Base-by-base conservation (phyloP, 345 rosid species). In the Gossypium australe region DNA sequence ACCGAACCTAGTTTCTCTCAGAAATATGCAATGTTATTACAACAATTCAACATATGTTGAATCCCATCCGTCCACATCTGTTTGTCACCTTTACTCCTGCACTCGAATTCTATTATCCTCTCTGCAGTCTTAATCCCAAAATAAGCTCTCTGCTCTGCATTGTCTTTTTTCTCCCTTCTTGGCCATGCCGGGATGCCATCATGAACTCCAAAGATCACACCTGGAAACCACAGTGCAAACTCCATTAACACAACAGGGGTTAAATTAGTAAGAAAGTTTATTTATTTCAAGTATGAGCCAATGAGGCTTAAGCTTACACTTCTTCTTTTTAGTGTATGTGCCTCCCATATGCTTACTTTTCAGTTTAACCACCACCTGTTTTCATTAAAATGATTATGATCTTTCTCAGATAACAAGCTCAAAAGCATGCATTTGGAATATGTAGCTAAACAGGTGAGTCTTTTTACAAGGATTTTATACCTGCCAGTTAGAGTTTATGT, bases 291-390 rank as follows among this genome's bases (percentile, higher is more conserved):
- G 75, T 24, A 70, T 51, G 67, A 79, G 79, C 59, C 27, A 73
- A 70, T 56, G 63, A 79, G 80, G 63, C 38, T 75, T 76, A 18
- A 34, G 82, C 92, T 86, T 85, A 92, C 98, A 84, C 66, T 92
- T 94, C 84, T 90, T 92, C 72, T 86, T 90, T 79, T 92, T 94
- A 41, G 93, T 89, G 84, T 90, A 92, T 75, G 98, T 86, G 76
- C 97, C 97, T 77, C 86, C 97, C 79, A 92, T 90, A 79, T 89
- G 90, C 82, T 87, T 94, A 87, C 97, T 92, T 82, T 94, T 94
- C 90, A 89, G 75, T 82, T 89, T 92, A 27, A 85, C 90, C 79
- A 92, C 89, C 76, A 90, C 97, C 98, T 90, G 88, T 69, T 61
- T 63, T 22, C 9, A 24, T 67, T 63, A 51, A 55, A 53, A 27